Conservation (phyloP, 108 stramenopile genomes). For the Conticribra guillardii region DNA sequence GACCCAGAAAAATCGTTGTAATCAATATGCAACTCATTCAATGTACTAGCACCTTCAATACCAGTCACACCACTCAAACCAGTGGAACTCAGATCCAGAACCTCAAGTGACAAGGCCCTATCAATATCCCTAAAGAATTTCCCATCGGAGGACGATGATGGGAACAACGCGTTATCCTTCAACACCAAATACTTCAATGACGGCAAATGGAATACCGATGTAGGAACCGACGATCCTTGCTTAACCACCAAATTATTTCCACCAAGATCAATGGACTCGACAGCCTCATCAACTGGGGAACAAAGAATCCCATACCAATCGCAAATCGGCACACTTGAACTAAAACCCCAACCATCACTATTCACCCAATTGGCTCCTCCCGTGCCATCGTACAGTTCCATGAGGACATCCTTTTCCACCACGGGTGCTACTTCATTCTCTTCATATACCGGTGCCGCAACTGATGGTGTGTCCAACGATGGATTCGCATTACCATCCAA, state of each 20-base stretch:
- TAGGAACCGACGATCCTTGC: conserved; percentile 1
- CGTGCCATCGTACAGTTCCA: conserved; percentile 19
- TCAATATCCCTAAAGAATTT: conserved; percentile 27
- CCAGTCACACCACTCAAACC: conserved; percentile 10
- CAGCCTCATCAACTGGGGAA: not conserved
- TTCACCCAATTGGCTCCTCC: conserved; percentile 14
- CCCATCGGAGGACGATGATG: not conserved
- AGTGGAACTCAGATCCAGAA: conserved; percentile 30
- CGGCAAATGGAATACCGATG: conserved; percentile 12
- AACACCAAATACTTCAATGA: conserved; percentile 9
- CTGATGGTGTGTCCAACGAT: not conserved
- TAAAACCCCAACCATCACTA: conserved; percentile 16
- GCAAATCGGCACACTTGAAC: conserved; percentile 13
- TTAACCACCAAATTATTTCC: conserved; percentile 19
- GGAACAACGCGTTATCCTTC: conserved; percentile 22
- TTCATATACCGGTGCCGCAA: not conserved
- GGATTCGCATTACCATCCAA: not conserved
- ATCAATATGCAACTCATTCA: conserved; percentile 22
- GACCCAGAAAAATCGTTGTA: conserved; percentile 14
- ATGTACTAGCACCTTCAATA: conserved; percentile 7
- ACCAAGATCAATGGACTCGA: conserved; percentile 13
- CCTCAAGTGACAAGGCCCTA: not conserved
- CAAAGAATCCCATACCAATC: conserved; percentile 34
- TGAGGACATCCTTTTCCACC: conserved; percentile 21
- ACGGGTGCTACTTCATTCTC: not conserved